Conservation (phyloP, 768 basidiomycete genomes). For the Tricholoma furcatifolium region DNA sequence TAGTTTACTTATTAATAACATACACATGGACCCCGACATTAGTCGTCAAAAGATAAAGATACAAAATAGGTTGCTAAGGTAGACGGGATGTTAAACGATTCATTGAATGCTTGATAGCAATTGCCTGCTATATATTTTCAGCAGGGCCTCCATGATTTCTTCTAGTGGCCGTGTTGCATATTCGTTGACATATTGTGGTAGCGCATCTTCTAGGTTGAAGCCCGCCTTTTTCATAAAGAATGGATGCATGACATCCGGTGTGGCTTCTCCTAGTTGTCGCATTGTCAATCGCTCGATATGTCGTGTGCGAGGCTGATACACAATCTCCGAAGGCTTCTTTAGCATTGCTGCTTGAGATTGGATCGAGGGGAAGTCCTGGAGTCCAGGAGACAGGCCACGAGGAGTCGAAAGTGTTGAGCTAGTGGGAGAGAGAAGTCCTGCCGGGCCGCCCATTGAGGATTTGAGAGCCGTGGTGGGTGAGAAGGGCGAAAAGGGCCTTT, state of each 20-base stretch:
- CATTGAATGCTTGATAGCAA: constrained; percentile 38
- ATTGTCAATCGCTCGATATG: constrained; percentile 79
- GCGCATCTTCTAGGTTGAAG: constrained; percentile 77
- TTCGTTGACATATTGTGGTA: constrained; percentile 88
- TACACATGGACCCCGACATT: background rate
- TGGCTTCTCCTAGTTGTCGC: constrained; percentile 86
- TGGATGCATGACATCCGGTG: constrained; percentile 84
- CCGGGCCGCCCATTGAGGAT: constrained; percentile 15
- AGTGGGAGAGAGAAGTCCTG: constrained; percentile 17
- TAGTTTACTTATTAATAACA: background rate
- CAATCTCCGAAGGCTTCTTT: constrained; percentile 30
- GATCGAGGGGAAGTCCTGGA: constrained; percentile 13
- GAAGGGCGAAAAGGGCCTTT: constrained; percentile 17
- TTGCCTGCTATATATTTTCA: constrained; percentile 78
- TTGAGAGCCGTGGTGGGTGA: constrained; percentile 27
- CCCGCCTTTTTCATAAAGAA: constrained; percentile 86
- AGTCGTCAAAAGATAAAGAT: background rate
- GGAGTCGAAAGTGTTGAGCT: constrained; percentile 16
- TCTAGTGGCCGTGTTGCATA: constrained; percentile 83
- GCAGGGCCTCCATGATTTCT: constrained; percentile 77
- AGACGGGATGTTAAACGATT: background rate
- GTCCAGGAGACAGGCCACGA: constrained; percentile 4
- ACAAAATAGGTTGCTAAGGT: constrained; percentile 1
- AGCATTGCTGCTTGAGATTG: constrained; percentile 7
- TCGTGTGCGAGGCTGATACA: constrained; percentile 57